Evolutionary conservation across 441 rosid genomes (phyloP).

Genomic region (Brassica balearica): DNA sequence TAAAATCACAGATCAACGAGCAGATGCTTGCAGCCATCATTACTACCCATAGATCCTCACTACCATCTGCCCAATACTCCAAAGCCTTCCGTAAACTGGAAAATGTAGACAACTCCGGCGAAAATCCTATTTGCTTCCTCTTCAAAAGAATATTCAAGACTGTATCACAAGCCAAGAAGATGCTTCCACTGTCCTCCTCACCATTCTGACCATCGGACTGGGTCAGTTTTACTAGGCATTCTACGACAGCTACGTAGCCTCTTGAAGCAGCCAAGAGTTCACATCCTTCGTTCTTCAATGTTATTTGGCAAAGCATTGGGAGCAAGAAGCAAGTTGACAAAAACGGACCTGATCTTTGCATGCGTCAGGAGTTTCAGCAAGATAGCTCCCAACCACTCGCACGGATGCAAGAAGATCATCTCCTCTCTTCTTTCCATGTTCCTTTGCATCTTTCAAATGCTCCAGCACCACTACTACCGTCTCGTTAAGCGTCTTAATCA

Average conservation of each 20-base stretch:
- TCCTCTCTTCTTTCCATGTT: slow-evolving; percentile 81
- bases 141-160: slow-evolving; percentile 83
- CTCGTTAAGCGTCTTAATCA: slow-evolving; percentile 73
- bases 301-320: slow-evolving; percentile 89
- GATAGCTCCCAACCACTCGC: slow-evolving; percentile 88
- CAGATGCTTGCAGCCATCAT: slow-evolving; percentile 88
- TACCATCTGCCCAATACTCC: slow-evolving; percentile 71
- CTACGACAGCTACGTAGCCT: slow-evolving; percentile 67
- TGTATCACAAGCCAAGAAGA: slow-evolving; percentile 90
- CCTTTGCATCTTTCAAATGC: slow-evolving; percentile 91
- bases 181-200: slow-evolving; percentile 56
- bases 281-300: slow-evolving; percentile 79
- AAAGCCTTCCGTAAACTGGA: slow-evolving; percentile 68
- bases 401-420: slow-evolving; percentile 95
- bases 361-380: slow-evolving; percentile 85
- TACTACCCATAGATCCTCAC: slow-evolving; percentile 51
- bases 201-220: slow-evolving; percentile 44
- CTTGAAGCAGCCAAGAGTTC: slow-evolving; percentile 65
- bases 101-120: slow-evolving; percentile 52
- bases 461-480: slow-evolving; percentile 70
- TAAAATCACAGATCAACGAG: slow-evolving; percentile 64
- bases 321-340: slow-evolving; percentile 77
- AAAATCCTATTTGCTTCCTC: slow-evolving; percentile 61
- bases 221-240: slow-evolving; percentile 68
- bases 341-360: slow-evolving; percentile 76